Evolutionary conservation across 371 early-diverging fungal genomes (phyloP), one percentile per base, ranked within the genome.

Genomic region (Saksenaea oblongispora): DNA sequence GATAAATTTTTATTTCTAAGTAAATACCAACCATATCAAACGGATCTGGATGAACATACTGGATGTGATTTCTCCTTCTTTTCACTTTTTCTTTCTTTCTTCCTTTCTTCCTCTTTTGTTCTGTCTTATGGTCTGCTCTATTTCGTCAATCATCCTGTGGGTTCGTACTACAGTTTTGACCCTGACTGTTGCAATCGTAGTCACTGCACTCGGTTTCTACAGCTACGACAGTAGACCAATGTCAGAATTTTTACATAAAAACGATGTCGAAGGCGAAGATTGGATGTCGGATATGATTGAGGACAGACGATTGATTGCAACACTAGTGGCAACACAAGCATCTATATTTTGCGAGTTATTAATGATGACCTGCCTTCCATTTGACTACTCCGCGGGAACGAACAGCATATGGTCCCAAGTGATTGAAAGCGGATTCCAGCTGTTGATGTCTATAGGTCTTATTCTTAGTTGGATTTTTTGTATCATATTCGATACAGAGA

Each of bases 291-390:
- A 69, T 31, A 69, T 66, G 61, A 61, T 69, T 7, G 61, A 63
- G 41, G 67, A 73, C 17, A 56, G 67, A 28, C 39, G 67, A 42
- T 34, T 70, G 34, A 73, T 73, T 55, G 66, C 70, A 22, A 70
- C 70, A 15, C 15, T 73, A n/a, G 73, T 73, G n/a, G 70, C 73
- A 4, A 61, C 73, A 1, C 73, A 73, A 34, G 73, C 73, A 15
- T 73, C 73, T 14, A 70, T 73, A 2, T 73, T 73, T 22, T 73
- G 70, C 28, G 51, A 47, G 51, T 22, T 47, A 22, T 22, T 47
- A 22, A 47, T 47, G 51, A 22, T 54, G 35, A 36, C 11, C 0
- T 13, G 22, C 54, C 51, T 47, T 47, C 53, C 31, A 28, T 31
- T 22, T 47, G 51, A 47, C 17, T n/a, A 47, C 11, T 0, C 51